Evolutionary conservation across 2,329 filamentous ascomycete species (phyloP).

Genomic region (Lachnellula arida): DNA sequence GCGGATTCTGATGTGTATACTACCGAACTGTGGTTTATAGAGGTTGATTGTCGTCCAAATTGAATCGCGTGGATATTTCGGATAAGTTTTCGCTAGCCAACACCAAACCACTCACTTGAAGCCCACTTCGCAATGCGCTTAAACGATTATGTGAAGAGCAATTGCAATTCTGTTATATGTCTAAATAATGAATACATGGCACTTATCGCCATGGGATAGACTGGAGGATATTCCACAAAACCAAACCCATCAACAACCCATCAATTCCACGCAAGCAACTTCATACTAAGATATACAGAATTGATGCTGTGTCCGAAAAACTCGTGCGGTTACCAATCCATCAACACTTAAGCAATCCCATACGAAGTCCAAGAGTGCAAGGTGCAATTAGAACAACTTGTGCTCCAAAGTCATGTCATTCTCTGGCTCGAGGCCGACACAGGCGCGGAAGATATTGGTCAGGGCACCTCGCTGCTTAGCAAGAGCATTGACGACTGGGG

Average conservation of each 20-base stretch:
- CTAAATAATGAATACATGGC: constrained; percentile 31
- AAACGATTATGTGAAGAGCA: constrained; percentile 12
- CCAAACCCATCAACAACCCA: not conserved
- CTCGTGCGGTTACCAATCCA: not conserved
- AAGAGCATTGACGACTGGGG: constrained; percentile 90
- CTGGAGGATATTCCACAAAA: constrained; percentile 5
- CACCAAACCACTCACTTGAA: not conserved
- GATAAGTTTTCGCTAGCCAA: not conserved
- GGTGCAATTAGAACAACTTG: constrained; percentile 71
- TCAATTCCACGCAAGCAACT: not conserved
- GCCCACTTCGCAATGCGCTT: not conserved
- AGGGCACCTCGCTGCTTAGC: constrained; percentile 92
- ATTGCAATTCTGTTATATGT: constrained; percentile 18
- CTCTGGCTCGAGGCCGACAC: constrained; percentile 93
- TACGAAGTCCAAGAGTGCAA: not conserved
- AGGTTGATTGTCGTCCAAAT: not conserved
- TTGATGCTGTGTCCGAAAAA: not conserved
- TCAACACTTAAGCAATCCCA: not conserved
- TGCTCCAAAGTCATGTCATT: constrained; percentile 99
- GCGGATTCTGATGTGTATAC: not conserved
- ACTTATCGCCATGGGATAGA: constrained; percentile 30
- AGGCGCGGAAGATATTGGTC: constrained; percentile 98
- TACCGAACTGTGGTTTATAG: not conserved
- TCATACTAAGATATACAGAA: not conserved
- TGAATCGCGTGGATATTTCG: not conserved